These are phyloP conservation scores for Clitocybe nebularis DNA, from an alignment of 1,284 basidiomycete genomes.

Conservation along the genomic window DNA sequence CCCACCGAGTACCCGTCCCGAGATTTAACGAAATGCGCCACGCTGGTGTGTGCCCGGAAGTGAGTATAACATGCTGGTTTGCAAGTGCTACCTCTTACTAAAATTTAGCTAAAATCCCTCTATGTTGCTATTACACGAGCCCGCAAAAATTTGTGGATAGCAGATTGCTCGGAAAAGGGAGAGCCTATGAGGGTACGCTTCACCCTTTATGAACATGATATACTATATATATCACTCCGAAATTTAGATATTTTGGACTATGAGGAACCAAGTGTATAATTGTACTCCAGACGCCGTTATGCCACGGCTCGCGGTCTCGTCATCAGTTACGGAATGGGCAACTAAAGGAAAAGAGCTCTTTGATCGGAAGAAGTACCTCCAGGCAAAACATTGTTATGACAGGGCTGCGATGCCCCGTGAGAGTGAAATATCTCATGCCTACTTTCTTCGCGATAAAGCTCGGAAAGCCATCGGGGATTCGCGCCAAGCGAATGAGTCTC, in stretches of 20 bases:
- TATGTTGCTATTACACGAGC: slow-evolving; percentile 72
- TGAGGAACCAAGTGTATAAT: slow-evolving; percentile 34
- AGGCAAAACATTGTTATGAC: slow-evolving; percentile 61
- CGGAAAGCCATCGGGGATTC: slow-evolving; percentile 15
- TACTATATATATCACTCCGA: not conserved
- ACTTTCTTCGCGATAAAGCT: slow-evolving; percentile 32
- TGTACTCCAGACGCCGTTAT: slow-evolving; percentile 27
- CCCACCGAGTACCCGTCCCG: slow-evolving; percentile 32
- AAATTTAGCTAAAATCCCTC: slow-evolving; percentile 54
- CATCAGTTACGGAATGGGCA: slow-evolving; percentile 42
- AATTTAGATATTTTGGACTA: slow-evolving; percentile 45
- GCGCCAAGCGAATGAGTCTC: too few relatives aligned
- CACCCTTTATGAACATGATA: not conserved
- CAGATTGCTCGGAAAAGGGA: slow-evolving; percentile 53
- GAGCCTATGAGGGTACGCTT: slow-evolving; percentile 54
- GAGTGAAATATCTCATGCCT: slow-evolving; percentile 37
- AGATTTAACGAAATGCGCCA: slow-evolving; percentile 51
- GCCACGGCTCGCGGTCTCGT: slow-evolving; percentile 27
- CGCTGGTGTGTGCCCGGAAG: slow-evolving; percentile 58
- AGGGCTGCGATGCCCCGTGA: slow-evolving; percentile 45
- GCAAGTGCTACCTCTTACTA: slow-evolving; percentile 4
- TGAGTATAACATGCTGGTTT: slow-evolving; percentile 20
- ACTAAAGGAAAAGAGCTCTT: slow-evolving; percentile 50
- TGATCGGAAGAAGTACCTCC: slow-evolving; percentile 46
- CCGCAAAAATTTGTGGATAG: slow-evolving; percentile 64